phyloP scores from a whole-genome alignment of 208 protist genomes.

The Crithidia bombi region DNA sequence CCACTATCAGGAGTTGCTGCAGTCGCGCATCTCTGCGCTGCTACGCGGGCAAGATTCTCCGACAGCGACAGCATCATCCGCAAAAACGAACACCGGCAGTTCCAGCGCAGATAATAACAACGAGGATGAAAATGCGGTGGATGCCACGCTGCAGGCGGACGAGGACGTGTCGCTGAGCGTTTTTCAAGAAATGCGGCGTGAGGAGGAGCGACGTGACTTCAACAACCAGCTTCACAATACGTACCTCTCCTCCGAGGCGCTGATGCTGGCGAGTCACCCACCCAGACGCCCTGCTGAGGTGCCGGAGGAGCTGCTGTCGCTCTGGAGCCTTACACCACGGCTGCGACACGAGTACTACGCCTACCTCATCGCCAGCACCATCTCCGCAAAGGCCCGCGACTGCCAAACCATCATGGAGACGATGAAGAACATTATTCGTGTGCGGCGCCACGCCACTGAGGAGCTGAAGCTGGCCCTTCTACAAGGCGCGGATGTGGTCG shows the following conservation, averaged over 20 bases:
- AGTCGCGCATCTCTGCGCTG: slow-evolving; percentile 41
- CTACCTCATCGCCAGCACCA: slow-evolving; percentile 80
- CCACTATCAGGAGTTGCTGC: slow-evolving; percentile 55
- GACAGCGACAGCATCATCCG: not conserved
- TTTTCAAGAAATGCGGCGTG: slow-evolving; percentile 89
- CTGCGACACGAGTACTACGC: slow-evolving; percentile 86
- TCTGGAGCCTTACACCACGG: slow-evolving; percentile 83
- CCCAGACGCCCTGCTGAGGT: slow-evolving; percentile 55
- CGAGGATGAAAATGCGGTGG: slow-evolving; percentile 55
- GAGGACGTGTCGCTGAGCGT: slow-evolving; percentile 83
- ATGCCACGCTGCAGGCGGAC: slow-evolving; percentile 48
- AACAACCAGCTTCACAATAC: slow-evolving; percentile 74
- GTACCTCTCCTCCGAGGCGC: slow-evolving; percentile 79
- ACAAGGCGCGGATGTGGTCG: slow-evolving; percentile 90
- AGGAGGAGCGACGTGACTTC: slow-evolving; percentile 74
- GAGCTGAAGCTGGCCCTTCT: slow-evolving; percentile 80
- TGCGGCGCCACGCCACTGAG: slow-evolving; percentile 86
- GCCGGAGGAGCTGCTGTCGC: slow-evolving; percentile 73
- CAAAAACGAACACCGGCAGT: slow-evolving; percentile 2
- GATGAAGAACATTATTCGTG: slow-evolving; percentile 66
- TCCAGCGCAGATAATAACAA: slow-evolving; percentile 5
- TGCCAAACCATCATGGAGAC: slow-evolving; percentile 79
- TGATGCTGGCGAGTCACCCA: slow-evolving; percentile 60
- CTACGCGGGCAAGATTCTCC: slow-evolving; percentile 6
- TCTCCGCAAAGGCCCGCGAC: slow-evolving; percentile 74